Conservation (phyloP, 2,329 filamentous ascomycete species). For the Zymoseptoria brevis region DNA sequence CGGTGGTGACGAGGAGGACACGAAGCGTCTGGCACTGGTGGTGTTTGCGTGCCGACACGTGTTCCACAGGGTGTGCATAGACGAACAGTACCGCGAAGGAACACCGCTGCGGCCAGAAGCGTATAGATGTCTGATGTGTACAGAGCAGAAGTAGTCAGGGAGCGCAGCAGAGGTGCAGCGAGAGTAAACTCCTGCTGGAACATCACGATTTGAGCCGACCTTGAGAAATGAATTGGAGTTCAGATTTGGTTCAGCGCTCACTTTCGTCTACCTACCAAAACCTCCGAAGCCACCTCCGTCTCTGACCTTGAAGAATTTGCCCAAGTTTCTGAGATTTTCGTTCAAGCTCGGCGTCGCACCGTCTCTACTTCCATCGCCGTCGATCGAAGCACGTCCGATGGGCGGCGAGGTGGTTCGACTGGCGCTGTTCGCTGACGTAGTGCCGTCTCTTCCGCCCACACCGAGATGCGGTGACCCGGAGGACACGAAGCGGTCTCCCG, state of each 20-base stretch:
- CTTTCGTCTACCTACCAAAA: not conserved
- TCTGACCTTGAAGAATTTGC: slow-evolving; percentile 73
- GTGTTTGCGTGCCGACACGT: slow-evolving; percentile 64
- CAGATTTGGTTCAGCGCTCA: too few species aligned
- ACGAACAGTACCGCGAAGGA: slow-evolving; percentile 32
- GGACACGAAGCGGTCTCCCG: slow-evolving; percentile 58
- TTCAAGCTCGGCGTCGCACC: slow-evolving; percentile 64
- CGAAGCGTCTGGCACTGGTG: slow-evolving; percentile 43
- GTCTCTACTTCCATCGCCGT: slow-evolving; percentile 19
- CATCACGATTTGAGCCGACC: not conserved
- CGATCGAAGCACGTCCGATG: slow-evolving; percentile 16
- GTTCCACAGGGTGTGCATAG: slow-evolving; percentile 61
- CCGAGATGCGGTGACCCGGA: slow-evolving; percentile 49
- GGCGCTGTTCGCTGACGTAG: slow-evolving; percentile 23
- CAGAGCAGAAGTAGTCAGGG: slow-evolving; percentile 8
- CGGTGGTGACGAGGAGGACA: slow-evolving; percentile 38
- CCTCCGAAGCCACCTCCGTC: not conserved
- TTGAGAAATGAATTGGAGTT: not conserved
- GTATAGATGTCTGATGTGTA: slow-evolving; percentile 30
- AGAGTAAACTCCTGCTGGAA: not conserved
- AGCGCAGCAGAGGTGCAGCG: not conserved
- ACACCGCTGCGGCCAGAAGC: slow-evolving; percentile 9
- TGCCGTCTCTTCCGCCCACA: slow-evolving; percentile 18
- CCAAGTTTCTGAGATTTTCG: slow-evolving; percentile 90
- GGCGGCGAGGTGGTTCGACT: slow-evolving; percentile 27